Evolutionary conservation across 352 stramenopile species (phyloP).

Genomic region (Phytopythium aichiense): DNA sequence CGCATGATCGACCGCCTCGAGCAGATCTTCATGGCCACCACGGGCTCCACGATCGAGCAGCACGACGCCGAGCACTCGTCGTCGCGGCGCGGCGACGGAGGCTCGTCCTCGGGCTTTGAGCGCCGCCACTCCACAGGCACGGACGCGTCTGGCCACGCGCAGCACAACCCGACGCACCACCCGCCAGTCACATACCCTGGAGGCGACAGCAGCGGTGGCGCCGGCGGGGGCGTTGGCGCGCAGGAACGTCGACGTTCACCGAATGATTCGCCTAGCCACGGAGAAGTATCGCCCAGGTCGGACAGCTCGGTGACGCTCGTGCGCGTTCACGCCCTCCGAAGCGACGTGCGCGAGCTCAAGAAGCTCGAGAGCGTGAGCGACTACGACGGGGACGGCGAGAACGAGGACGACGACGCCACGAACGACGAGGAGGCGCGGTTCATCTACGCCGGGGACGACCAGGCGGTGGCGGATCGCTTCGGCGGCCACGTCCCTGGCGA

Average conservation of each 20-base stretch:
- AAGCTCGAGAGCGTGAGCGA: conserved; percentile 54
- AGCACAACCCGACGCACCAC: conserved; percentile 29
- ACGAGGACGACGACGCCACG: conserved; percentile 44
- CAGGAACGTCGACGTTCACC: background rate
- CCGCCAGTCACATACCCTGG: conserved; percentile 10
- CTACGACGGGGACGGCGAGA: conserved; percentile 66
- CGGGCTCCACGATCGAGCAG: conserved; percentile 81
- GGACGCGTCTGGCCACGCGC: conserved; percentile 12
- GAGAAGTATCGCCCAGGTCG: conserved; percentile 32
- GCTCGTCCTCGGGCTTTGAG: conserved; percentile 22
- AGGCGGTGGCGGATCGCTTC: conserved; percentile 4
- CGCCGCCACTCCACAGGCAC: conserved; percentile 11
- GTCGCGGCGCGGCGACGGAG: conserved; percentile 29
- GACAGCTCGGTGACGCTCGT: conserved; percentile 68
- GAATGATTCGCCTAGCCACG: conserved; percentile 3
- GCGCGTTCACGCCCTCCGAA: conserved; percentile 67
- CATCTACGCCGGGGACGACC: conserved; percentile 16
- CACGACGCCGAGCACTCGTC: conserved; percentile 63
- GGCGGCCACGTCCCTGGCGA: conserved; percentile 4
- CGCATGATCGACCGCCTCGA: conserved; percentile 86
- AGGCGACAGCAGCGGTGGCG: conserved; percentile 12
- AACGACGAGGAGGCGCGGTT: conserved; percentile 30
- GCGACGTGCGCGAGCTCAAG: conserved; percentile 67
- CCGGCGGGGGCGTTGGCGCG: conserved; percentile 11
- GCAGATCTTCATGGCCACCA: conserved; percentile 86